Base-by-base conservation (phyloP, 2,329 filamentous ascomycete species). In the Cladosporium oxysporum region DNA sequence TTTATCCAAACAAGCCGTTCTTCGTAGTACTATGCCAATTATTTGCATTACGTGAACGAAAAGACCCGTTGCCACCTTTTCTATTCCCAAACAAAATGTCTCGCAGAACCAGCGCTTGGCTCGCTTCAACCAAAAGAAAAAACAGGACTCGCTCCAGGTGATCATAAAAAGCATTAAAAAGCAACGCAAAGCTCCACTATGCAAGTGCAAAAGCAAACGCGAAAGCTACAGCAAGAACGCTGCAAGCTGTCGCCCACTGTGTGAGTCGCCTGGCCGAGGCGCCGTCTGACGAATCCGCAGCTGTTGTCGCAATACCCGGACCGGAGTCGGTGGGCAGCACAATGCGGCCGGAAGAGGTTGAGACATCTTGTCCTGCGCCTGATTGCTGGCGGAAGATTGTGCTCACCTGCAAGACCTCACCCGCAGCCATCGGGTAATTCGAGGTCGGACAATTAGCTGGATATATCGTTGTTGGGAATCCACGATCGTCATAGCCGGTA, bases 401-500 rank as follows among this genome's bases (percentile, higher is more conserved):
- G 53, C 49, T 66, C 7, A 58, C 33, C 12, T 53, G 29, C 57
- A 64, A 21, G 28, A 66, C 62, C 31, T 61, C 37, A 55, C 66
- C 66, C 8, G 63, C 64, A n/a, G 62, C 62, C 26, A 67, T 64
- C 1, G 67, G 66, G 12, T 62, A 50, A 58, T 68, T 64, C 10
- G 64, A 60, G 5, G 57, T 52, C 4, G 57, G 63, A 28, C 53
- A 60, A 31, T 69, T 70, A n/a, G 68, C 58, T 16, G 72, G 70
- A 29, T 67, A 72, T 44, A 69, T 61, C n/a, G 78, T 81, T 64
- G 81, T 79, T 35, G 79, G 74, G 66, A 82, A 82, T 4, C 83
- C 82, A 66, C 79, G 75, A 31, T 78, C 73, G 70, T 84, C 78
- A 72, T 81, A 84, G 55, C 77, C 79, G 65, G 78, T 81, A 7